Base-by-base conservation (phyloP, 2,329 filamentous ascomycete genomes). In the Pseudogymnoascus sp. region DNA sequence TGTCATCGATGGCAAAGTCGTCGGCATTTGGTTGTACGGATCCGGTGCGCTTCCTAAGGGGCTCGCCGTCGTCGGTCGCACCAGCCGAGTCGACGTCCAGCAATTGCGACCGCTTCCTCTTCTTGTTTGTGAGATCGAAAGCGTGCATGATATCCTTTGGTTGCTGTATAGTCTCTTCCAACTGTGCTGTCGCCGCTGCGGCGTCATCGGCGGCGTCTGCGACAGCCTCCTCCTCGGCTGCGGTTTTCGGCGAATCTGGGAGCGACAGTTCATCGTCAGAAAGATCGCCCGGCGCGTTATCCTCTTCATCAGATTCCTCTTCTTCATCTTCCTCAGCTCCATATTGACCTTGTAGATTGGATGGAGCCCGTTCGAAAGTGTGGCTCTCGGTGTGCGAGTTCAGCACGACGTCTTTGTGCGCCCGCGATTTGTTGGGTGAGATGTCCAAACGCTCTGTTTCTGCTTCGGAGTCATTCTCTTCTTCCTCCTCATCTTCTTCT, bases 401-500 rank as follows among this genome's bases (percentile, higher is more conserved):
- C 61, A 87, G 74, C 45, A 86, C 79, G 8, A 88, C 82, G 68
- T 87, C 82, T 69, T 82, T 80, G 68, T 84, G 81, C 55, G 70
- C 70, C 67, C 85, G 80, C 70, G 81, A 76, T 70, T 80, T 89
- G 65, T 85, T 84, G 15, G 92, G 92, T n/a, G 91, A 96, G 71
- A 89, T 87, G 71, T 94, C 94, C 64, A 99, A 82, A 63, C 94
- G 87, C 76, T 97, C 92, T 1, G 93, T 97, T 76, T 97, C 93
- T 35, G 93, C 93, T 75, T 97, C 93, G 3, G 92, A 88, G 69
- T 89, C 86, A 61, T 82, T 81, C 60, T 87, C 83, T 33, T 87
- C 73, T 84, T 45, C 66, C 65, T 33, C 69, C 69, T 33, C 60
- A 1, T 42, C 12, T 0, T 77, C 76, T 0, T 76, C 75, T 12